phyloP scores from a whole-genome alignment of 495 filamentous ascomycete genomes.

The Chlorociboria aeruginascens region DNA sequence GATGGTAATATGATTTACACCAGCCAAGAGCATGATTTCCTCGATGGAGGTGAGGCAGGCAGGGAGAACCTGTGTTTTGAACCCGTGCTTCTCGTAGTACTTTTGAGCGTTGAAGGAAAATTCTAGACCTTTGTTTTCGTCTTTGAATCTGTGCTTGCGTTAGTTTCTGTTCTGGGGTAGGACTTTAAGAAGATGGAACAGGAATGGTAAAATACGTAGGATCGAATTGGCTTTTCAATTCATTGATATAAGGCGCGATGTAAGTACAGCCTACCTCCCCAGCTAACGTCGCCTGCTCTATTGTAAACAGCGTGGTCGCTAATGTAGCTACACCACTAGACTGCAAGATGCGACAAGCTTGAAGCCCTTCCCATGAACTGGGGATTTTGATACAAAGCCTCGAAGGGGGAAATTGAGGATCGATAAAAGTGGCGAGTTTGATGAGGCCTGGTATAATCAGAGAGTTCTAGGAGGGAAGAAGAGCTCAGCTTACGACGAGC shows the following conservation, averaged over 20 bases:
- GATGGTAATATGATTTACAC: slow-evolving; percentile 45
- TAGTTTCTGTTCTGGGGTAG: not conserved
- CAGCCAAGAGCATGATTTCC: slow-evolving; percentile 46
- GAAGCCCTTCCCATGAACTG: slow-evolving; percentile 50
- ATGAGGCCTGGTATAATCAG: slow-evolving; percentile 30
- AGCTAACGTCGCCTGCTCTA: slow-evolving; percentile 45
- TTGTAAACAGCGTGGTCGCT: slow-evolving; percentile 49
- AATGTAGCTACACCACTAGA: slow-evolving; percentile 39
- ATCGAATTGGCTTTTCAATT: slow-evolving; percentile 50
- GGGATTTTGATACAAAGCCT: slow-evolving; percentile 53
- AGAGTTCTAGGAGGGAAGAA: not conserved
- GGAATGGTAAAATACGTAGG: slow-evolving; percentile 23
- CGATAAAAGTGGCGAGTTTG: slow-evolving; percentile 33
- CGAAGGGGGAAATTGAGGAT: slow-evolving; percentile 32
- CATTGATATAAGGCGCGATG: slow-evolving; percentile 53
- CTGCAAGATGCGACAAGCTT: slow-evolving; percentile 47
- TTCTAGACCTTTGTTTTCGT: slow-evolving; percentile 32
- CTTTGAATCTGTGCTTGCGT: slow-evolving; percentile 26
- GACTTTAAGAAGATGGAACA: too few species aligned
- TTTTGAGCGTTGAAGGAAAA: slow-evolving; percentile 40
- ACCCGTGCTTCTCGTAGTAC: slow-evolving; percentile 32
- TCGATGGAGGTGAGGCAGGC: slow-evolving; percentile 43
- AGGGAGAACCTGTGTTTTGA: slow-evolving; percentile 40
- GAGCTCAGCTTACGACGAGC: slow-evolving; percentile 33
- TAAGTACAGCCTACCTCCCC: slow-evolving; percentile 45